Evolutionary conservation across 2,329 filamentous ascomycete species (phyloP).

Genomic region (Fonsecaea monophora): DNA sequence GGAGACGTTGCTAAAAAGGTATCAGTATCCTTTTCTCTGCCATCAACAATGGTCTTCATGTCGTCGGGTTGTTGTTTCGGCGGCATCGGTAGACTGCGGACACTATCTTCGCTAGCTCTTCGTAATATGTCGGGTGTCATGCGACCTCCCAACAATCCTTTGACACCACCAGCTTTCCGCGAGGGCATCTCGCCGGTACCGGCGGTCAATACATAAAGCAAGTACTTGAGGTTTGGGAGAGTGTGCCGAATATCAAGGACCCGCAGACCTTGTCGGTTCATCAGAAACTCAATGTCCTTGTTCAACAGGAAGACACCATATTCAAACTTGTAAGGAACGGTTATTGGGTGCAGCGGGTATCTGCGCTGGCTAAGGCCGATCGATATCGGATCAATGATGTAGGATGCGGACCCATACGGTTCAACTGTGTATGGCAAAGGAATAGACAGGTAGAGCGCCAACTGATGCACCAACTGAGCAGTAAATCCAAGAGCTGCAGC

Average conservation of each 20-base stretch:
- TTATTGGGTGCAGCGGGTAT: slow-evolving; percentile 81
- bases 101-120: slow-evolving; percentile 51
- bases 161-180: slow-evolving; percentile 61
- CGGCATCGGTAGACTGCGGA: slow-evolving; percentile 28
- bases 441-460: slow-evolving; percentile 82
- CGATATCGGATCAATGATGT: slow-evolving; percentile 76
- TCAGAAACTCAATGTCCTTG: slow-evolving; percentile 82
- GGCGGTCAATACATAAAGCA: slow-evolving; percentile 86
- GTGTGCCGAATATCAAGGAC: slow-evolving; percentile 92
- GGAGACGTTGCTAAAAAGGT: slow-evolving; percentile 25
- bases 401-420: slow-evolving; percentile 74
- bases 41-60: slow-evolving; percentile 6
- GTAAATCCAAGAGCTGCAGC: slow-evolving; percentile 84
- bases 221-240: slow-evolving; percentile 89
- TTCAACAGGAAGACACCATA: slow-evolving; percentile 97
- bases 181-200: slow-evolving; percentile 69
- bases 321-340: slow-evolving; percentile 87
- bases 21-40: slow-evolving; percentile 28
- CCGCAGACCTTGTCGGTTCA: slow-evolving; percentile 71
- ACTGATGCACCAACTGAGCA: slow-evolving; percentile 73
- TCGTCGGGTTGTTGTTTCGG: slow-evolving; percentile 14
- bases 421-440: slow-evolving; percentile 81
- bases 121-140: slow-evolving; percentile 49
- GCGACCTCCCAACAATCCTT: slow-evolving; percentile 52
- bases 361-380: slow-evolving; percentile 63